phyloP scores from a whole-genome alignment of 495 filamentous ascomycete genomes.

The Chaetomium fimeti region DNA sequence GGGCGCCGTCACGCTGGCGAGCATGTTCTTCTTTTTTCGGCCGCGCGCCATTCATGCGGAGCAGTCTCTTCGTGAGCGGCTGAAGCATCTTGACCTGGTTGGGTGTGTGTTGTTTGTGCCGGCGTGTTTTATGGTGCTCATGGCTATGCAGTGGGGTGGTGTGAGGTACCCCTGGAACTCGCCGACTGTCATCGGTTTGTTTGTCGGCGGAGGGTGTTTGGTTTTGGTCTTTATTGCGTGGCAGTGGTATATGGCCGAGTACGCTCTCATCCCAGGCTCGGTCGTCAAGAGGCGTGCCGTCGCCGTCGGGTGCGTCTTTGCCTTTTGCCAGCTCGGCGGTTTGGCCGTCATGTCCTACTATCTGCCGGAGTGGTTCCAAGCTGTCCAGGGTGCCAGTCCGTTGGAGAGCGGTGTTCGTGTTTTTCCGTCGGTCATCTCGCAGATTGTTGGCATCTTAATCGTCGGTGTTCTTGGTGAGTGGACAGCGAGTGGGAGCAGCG shows the following conservation, averaged over 20 bases:
- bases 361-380: constrained; percentile 64
- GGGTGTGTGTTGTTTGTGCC: constrained; percentile 36
- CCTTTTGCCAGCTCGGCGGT: constrained; percentile 26
- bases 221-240: constrained; percentile 44
- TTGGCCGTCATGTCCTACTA: constrained; percentile 47
- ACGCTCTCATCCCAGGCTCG: constrained; percentile 49
- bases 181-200: constrained; percentile 42
- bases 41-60: background rate
- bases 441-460: no score
- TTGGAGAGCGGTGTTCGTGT: constrained; percentile 48
- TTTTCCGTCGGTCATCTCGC: constrained; percentile 35
- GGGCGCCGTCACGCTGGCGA: constrained; percentile 10
- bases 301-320: constrained; percentile 18
- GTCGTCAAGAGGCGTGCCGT: constrained; percentile 20
- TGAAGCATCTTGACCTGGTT: constrained; percentile 28
- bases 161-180: constrained; percentile 46
- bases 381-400: constrained; percentile 47
- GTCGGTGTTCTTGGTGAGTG: constrained; percentile 4
- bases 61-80: background rate
- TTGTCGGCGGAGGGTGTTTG: constrained; percentile 45
- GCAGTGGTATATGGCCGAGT: constrained; percentile 43
- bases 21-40: constrained; percentile 14
- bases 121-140: constrained; percentile 47
- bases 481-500: no score
- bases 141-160: constrained; percentile 54